phyloP scores from a whole-genome alignment of 1,139 yeast genomes.

The Blastobotrys persicus region DNA sequence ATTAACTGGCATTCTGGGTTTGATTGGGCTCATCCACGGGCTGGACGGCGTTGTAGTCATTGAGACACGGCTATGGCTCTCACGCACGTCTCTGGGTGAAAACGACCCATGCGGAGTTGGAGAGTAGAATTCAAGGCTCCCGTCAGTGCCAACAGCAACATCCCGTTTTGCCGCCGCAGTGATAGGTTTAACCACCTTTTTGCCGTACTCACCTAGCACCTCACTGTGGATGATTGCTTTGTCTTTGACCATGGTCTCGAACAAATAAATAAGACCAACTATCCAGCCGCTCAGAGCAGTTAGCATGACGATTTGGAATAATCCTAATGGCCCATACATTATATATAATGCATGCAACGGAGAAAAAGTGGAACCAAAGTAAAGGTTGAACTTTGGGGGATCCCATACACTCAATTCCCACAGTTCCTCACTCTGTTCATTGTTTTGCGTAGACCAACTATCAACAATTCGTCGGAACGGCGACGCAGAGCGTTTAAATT shows the following conservation, averaged over 20 bases:
- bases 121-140: constrained; percentile 41
- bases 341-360: constrained; percentile 51
- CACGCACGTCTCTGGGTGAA: constrained; percentile 48
- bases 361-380: constrained; percentile 52
- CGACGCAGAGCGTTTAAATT: constrained; percentile 3
- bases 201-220: constrained; percentile 60
- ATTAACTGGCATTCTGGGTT: neutral
- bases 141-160: constrained; percentile 59
- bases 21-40: constrained; percentile 16
- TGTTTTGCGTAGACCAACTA: constrained; percentile 5
- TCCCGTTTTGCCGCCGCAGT: constrained; percentile 55
- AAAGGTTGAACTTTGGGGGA: constrained; percentile 53
- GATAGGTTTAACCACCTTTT: constrained; percentile 64
- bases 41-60: constrained; percentile 30
- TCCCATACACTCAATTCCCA: constrained; percentile 62
- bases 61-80: constrained; percentile 15
- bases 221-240: constrained; percentile 61
- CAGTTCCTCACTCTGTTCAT: constrained; percentile 21
- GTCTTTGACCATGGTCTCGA: constrained; percentile 52
- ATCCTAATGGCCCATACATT: constrained; percentile 43
- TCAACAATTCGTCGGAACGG: constrained; percentile 15
- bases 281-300: constrained; percentile 43
- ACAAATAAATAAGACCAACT: constrained; percentile 44
- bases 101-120: constrained; percentile 39
- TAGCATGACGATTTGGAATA: constrained; percentile 37